phyloP scores from a whole-genome alignment of 2,329 filamentous ascomycete species.

The Trichoderma polysporum region DNA sequence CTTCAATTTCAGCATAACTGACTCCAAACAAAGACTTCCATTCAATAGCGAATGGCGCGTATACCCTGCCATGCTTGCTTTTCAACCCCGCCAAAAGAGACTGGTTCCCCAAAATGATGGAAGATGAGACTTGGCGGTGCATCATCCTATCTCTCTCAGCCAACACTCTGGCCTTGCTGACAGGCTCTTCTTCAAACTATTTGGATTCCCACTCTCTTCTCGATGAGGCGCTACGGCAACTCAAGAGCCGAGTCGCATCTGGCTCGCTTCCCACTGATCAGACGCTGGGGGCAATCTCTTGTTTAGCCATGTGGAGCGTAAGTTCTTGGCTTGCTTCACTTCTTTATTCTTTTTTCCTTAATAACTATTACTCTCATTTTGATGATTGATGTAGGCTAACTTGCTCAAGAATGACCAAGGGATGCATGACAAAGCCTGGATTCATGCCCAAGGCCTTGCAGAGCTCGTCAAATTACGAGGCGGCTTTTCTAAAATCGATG shows the following conservation, averaged over 20 bases:
- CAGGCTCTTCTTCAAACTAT: neutral
- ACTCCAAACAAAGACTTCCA: slow-evolving; percentile 3
- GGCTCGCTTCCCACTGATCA: slow-evolving; percentile 7
- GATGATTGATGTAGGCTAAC: neutral
- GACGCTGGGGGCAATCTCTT: slow-evolving; percentile 1
- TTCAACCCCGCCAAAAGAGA: slow-evolving; percentile 15
- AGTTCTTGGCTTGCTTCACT: neutral
- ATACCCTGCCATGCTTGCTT: slow-evolving; percentile 7
- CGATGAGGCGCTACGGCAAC: slow-evolving; percentile 4
- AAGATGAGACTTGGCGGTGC: slow-evolving; percentile 7
- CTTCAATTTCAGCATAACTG: neutral
- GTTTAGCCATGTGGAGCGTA: slow-evolving; percentile 14
- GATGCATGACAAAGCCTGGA: neutral
- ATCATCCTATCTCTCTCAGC: slow-evolving; percentile 15
- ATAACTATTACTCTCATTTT: no score
- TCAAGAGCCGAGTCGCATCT: neutral
- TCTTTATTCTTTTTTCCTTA: neutral
- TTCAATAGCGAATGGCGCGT: slow-evolving; percentile 1
- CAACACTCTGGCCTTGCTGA: neutral
- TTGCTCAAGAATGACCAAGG: neutral
- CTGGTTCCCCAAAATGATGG: slow-evolving; percentile 15
- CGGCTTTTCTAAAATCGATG: neutral
- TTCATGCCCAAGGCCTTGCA: slow-evolving; percentile 3
- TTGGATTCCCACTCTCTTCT: slow-evolving; percentile 3
- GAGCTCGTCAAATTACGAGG: slow-evolving; percentile 14